A percentile compares a stretch with the other conserved stretches of the same genome.
phyloP scores from a whole-genome alignment of 202 grass and related monocot genomes.

The Panicum hallii region DNA sequence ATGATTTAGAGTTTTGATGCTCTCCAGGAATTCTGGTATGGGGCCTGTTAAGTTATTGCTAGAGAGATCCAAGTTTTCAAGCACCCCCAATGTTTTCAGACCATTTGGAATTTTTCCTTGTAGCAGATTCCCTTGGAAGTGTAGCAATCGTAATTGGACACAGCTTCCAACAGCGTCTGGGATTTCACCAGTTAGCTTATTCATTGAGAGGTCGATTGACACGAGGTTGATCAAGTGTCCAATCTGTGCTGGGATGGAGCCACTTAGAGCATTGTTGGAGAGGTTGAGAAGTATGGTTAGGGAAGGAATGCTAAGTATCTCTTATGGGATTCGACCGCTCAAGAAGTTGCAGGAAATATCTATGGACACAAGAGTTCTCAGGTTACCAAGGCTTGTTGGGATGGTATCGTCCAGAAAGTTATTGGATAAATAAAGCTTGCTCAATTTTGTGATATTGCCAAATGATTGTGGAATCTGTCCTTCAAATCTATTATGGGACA shows the following conservation, averaged over 20 bases:
- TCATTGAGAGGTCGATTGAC: slow-evolving; percentile 31
- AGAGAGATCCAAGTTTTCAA: slow-evolving; percentile 38
- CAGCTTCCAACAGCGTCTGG: slow-evolving; percentile 7
- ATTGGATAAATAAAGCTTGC: slow-evolving; percentile 33
- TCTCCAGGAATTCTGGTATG: slow-evolving; percentile 29
- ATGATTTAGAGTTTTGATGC: not conserved
- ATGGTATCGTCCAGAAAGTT: slow-evolving; percentile 34
- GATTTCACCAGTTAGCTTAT: slow-evolving; percentile 41
- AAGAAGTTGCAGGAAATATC: slow-evolving; percentile 33
- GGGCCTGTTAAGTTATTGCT: slow-evolving; percentile 14
- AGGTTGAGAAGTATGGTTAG: slow-evolving; percentile 29
- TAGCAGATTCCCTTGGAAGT: slow-evolving; percentile 30
- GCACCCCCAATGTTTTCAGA: not conserved
- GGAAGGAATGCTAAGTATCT: slow-evolving; percentile 26
- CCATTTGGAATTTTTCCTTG: slow-evolving; percentile 30
- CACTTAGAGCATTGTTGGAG: slow-evolving; percentile 30
- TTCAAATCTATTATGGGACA: slow-evolving; percentile 36
- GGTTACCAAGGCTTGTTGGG: slow-evolving; percentile 30
- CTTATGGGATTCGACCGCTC: slow-evolving; percentile 17
- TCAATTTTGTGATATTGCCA: slow-evolving; percentile 45
- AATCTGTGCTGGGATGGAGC: slow-evolving; percentile 41
- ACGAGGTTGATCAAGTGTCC: slow-evolving; percentile 30
- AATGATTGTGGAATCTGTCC: slow-evolving; percentile 42
- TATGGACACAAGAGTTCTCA: not conserved
- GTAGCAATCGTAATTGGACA: not conserved